phyloP scores from a whole-genome alignment of 768 basidiomycete genomes.

The Cantharellus anzutake region DNA sequence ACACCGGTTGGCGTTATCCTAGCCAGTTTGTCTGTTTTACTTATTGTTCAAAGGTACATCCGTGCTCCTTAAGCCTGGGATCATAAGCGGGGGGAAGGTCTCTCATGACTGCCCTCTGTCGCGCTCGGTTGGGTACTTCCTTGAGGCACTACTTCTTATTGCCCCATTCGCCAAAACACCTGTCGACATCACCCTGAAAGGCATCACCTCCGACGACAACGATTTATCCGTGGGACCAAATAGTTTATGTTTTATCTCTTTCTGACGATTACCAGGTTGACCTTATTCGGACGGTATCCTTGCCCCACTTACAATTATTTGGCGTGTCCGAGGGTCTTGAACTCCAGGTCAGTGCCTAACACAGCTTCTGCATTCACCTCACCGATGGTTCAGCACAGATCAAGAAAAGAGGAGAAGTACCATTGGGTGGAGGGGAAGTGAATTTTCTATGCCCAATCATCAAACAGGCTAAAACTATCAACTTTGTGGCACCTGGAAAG shows the following conservation, averaged over 20 bases:
- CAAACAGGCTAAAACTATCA: slow-evolving; percentile 77
- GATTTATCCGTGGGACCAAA: slow-evolving; percentile 41
- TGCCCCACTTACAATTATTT: slow-evolving; percentile 80
- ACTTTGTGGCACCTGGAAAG: slow-evolving; percentile 82
- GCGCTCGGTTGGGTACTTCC: slow-evolving; percentile 81
- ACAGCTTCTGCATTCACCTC: not conserved
- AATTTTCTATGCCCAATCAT: slow-evolving; percentile 80
- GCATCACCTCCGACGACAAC: slow-evolving; percentile 81
- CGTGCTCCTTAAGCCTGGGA: slow-evolving; percentile 78
- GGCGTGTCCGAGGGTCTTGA: slow-evolving; percentile 84
- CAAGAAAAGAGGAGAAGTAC: slow-evolving; percentile 82
- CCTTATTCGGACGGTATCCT: slow-evolving; percentile 70
- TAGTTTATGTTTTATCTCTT: not conserved
- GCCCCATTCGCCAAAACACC: slow-evolving; percentile 87
- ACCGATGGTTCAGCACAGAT: slow-evolving; percentile 34
- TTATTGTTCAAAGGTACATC: slow-evolving; percentile 49
- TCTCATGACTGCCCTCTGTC: slow-evolving; percentile 79
- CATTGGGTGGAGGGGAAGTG: slow-evolving; percentile 82
- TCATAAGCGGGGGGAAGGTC: slow-evolving; percentile 66
- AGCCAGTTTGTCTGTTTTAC: not conserved
- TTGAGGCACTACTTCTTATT: slow-evolving; percentile 77
- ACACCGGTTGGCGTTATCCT: slow-evolving; percentile 47
- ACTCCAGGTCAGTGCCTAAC: slow-evolving; percentile 36
- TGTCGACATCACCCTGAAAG: slow-evolving; percentile 59
- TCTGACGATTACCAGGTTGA: slow-evolving; percentile 40